phyloP scores from a whole-genome alignment of 2,329 filamentous ascomycete genomes.

The Hymenoscyphus infarciens region DNA sequence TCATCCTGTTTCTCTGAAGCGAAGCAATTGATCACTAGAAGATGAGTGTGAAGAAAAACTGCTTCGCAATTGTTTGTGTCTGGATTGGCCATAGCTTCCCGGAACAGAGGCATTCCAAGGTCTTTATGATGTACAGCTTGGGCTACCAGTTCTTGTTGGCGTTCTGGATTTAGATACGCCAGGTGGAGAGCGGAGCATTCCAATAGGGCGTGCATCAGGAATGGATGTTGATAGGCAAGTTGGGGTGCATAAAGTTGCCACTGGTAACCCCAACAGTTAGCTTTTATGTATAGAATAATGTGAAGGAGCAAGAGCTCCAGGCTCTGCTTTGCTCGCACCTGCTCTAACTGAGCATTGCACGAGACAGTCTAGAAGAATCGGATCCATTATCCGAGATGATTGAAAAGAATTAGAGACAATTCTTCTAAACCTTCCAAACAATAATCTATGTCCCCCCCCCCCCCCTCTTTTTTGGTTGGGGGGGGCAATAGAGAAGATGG shows the following conservation, averaged over 20 bases:
- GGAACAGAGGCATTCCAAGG: conserved; percentile 19
- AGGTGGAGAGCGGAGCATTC: conserved; percentile 27
- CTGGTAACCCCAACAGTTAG: conserved; percentile 17
- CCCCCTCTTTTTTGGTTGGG: no score
- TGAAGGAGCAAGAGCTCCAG: no score
- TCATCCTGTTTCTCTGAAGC: conserved; percentile 23
- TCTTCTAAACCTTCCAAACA: no score
- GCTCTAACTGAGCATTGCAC: no score
- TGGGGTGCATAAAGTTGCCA: conserved; percentile 37
- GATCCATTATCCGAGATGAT: no score
- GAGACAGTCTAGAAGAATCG: no score
- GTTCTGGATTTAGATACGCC: conserved; percentile 10
- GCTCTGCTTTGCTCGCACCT: no score
- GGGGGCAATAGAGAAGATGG: no score
- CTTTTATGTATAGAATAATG: conserved; percentile 21
- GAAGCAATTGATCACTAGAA: conserved; percentile 23
- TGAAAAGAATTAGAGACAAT: no score
- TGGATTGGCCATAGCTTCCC: conserved; percentile 13
- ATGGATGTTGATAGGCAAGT: conserved; percentile 36
- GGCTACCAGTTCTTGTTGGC: conserved; percentile 12
- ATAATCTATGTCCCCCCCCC: no score
- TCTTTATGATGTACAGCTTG: conserved; percentile 17
- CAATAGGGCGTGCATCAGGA: conserved; percentile 41
- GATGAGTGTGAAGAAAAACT: conserved; percentile 18
- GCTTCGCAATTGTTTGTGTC: conserved; percentile 18